Percentiles rank a stretch among this genome's conserved stretches.
These are phyloP conservation scores for Stemphylium lycopersici DNA, from an alignment of 2,329 filamentous ascomycete species.

Conservation along the genomic window DNA sequence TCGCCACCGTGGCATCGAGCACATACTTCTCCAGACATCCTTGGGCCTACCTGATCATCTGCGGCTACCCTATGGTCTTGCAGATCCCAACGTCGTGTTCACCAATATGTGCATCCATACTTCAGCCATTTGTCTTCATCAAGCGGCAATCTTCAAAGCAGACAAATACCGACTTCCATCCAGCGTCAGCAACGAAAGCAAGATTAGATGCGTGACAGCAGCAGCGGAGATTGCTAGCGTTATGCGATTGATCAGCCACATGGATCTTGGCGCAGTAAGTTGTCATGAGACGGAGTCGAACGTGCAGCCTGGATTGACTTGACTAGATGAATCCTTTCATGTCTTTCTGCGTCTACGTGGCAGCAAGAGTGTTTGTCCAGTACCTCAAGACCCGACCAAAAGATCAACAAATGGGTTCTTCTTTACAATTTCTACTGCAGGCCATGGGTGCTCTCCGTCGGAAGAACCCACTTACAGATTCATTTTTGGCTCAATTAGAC, in stretches of 20 bases:
- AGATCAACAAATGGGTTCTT: conserved; percentile 77
- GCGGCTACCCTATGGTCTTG: conserved; percentile 76
- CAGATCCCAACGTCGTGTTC: conserved; percentile 85
- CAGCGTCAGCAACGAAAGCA: conserved; percentile 85
- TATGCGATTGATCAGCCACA: conserved; percentile 92
- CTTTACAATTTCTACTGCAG: conserved; percentile 85
- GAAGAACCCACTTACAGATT: conserved; percentile 90
- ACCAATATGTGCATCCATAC: conserved; percentile 97
- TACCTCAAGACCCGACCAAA: conserved; percentile 94
- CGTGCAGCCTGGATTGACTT: conserved; percentile 14
- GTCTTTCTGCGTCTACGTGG: conserved; percentile 95
- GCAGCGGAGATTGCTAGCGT: conserved; percentile 93
- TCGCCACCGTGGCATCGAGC: conserved; percentile 86
- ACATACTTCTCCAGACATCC: conserved; percentile 85
- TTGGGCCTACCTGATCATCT: conserved; percentile 81
- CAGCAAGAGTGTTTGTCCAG: conserved; percentile 91
- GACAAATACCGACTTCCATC: conserved; percentile 82
- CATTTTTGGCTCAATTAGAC: conserved; percentile 90
- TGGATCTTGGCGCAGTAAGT: conserved; percentile 81
- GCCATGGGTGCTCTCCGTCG: conserved; percentile 90
- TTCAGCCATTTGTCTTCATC: conserved; percentile 95
- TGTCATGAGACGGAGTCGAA: not conserved
- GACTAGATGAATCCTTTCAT: conserved; percentile 91
- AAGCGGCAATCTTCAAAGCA: conserved; percentile 96
- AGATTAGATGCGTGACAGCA: conserved; percentile 88